Percentiles rank a stretch among this genome's conserved stretches.
phyloP scores from a whole-genome alignment of 2,329 filamentous ascomycete genomes.

The Calonectria crousiana region DNA sequence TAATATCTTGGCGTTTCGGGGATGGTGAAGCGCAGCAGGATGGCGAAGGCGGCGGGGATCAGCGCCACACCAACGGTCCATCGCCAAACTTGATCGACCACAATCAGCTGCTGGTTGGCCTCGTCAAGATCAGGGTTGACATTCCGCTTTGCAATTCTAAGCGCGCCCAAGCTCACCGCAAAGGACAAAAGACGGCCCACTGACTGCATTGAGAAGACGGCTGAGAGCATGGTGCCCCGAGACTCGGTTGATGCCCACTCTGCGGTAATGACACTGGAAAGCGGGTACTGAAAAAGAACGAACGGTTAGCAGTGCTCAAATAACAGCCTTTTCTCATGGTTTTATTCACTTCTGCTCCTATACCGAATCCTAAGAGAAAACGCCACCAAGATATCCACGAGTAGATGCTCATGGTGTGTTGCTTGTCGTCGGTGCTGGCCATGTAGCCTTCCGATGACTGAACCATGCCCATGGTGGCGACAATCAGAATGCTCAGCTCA shows the following conservation, averaged over 20 bases:
- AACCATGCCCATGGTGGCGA: slow-evolving; percentile 28
- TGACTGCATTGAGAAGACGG: slow-evolving; percentile 14
- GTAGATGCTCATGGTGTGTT: slow-evolving; percentile 26
- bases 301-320: background rate
- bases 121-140: background rate
- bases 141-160: background rate
- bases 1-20: background rate
- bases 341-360: slow-evolving; percentile 27
- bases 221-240: slow-evolving; percentile 9
- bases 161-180: background rate
- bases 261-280: background rate
- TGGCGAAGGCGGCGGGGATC: background rate
- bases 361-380: slow-evolving; percentile 23
- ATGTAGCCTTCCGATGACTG: slow-evolving; percentile 25
- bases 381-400: slow-evolving; percentile 30
- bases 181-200: background rate
- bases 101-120: background rate
- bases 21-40: background rate
- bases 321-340: background rate
- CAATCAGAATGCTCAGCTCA: slow-evolving; percentile 22
- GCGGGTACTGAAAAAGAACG: slow-evolving; percentile 8
- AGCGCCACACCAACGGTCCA: background rate
- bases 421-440: background rate
- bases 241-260: slow-evolving; percentile 20
- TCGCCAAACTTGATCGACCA: background rate